Evolutionary conservation across 108 stramenopile species (phyloP).

Genomic region (Epipyxis sp.): DNA sequence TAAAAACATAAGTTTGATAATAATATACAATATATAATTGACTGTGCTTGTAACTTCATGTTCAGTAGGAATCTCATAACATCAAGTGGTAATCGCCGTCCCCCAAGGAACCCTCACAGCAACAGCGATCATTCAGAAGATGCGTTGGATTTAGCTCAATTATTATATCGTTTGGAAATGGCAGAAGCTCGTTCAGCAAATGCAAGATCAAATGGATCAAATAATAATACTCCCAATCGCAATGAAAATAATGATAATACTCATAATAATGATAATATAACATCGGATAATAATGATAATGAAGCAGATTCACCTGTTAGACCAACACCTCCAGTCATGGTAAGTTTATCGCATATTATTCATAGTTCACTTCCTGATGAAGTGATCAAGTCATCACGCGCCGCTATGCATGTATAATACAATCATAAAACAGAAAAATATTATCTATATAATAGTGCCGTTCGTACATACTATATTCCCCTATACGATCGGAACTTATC

Average conservation of each 20-base stretch:
- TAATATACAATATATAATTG: neutral
- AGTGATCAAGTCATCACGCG: no score
- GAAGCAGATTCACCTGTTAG: neutral
- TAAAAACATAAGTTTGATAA: neutral
- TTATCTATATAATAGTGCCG: no score
- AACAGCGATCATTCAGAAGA: neutral
- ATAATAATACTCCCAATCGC: neutral
- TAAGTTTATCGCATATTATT: no score
- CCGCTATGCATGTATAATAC: no score
- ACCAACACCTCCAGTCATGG: no score
- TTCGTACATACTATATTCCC: no score
- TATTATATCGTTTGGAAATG: neutral
- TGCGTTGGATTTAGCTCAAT: neutral
- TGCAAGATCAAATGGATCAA: neutral
- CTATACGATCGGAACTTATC: no score
- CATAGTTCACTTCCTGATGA: no score
- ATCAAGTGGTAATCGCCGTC: no score
- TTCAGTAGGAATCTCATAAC: no score
- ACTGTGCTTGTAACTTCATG: neutral
- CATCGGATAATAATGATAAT: neutral
- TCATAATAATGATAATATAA: neutral
- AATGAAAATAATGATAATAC: neutral
- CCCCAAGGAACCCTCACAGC: neutral
- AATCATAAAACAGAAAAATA: no score
- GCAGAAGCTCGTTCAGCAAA: neutral